Base-by-base conservation (phyloP, 805 yeast genomes). In the Ogataea pilisensis region DNA sequence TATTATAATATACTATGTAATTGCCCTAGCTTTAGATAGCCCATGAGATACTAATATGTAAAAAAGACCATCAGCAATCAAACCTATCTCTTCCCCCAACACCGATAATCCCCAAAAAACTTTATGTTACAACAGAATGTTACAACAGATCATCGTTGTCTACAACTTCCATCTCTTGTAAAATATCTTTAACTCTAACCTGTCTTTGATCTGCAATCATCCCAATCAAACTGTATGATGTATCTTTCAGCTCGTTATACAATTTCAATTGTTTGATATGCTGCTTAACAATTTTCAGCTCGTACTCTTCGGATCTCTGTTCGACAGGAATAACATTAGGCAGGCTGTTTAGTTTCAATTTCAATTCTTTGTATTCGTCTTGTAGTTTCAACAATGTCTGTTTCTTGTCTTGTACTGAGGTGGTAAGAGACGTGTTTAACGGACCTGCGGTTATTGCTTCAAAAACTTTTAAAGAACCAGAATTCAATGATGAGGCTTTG, bases 241-340 rank as follows among this genome's bases (percentile, higher is more conserved):
- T 67, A 53, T 82, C 89, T 50, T 76, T 73, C 19, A 83, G 59
- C 44, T 80, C 86, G 51, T 82, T 79, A 58, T 82, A 83, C 39
- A 65, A 61, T 45, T 78, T 76, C 30, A 82, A 58, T 38, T 68
- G 66, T 21, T 57, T 53, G 19, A 82, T 77, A 48, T 83, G 87
- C 21, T 56, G 52, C 31, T 68, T 65, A n/a, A 75, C 72, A 1
- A 80, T 63, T 1, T 53, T 59, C 31, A 69, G 72, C 1, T 80
- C 74, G 40, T 69, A 65, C 20, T 60, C 26, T 7, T 22, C 26
- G 7, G 26, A 22, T 7, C 26, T 22, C 26, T 22, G 7, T 22
- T 22, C 26, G 7, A 8, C 7, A 7, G 26, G 26, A n/a, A n/a
- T 58, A n/a, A 54, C 39, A 8, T 39, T 41, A 8, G 48, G 37